A percentile compares a stretch with the other conserved stretches of the same genome.
These are phyloP conservation scores for Talaromyces sp. DNA, from an alignment of 2,329 filamentous ascomycete genomes.

Conservation along the genomic window DNA sequence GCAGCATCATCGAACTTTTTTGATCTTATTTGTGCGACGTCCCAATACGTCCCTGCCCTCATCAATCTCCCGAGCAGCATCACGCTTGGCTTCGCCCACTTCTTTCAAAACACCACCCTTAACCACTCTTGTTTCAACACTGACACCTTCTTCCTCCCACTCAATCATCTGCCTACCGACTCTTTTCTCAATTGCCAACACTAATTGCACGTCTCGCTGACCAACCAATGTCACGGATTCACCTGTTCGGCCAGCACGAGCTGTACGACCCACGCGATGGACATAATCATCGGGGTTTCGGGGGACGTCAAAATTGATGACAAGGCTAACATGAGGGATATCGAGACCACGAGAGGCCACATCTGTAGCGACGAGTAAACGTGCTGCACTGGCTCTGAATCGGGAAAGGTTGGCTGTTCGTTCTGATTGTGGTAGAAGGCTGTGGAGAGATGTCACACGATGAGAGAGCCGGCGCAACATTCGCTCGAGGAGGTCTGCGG, in stretches of 20 bases:
- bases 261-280: slow-evolving; percentile 91
- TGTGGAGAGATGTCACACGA: slow-evolving; percentile 88
- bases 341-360: slow-evolving; percentile 92
- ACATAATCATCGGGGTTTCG: slow-evolving; percentile 98
- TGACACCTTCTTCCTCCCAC: slow-evolving; percentile 88
- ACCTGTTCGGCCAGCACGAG: slow-evolving; percentile 80
- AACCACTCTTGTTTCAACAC: slow-evolving; percentile 84
- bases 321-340: slow-evolving; percentile 84
- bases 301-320: slow-evolving; percentile 93
- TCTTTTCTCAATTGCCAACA: slow-evolving; percentile 83
- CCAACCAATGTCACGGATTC: slow-evolving; percentile 85
- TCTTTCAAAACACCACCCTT: slow-evolving; percentile 75
- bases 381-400: slow-evolving; percentile 83
- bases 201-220: slow-evolving; percentile 84
- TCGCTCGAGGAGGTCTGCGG: slow-evolving; percentile 85
- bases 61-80: slow-evolving; percentile 86
- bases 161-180: slow-evolving; percentile 75
- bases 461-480: slow-evolving; percentile 81
- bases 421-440: slow-evolving; percentile 77
- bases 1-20: slow-evolving; percentile 33
- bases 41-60: slow-evolving; percentile 87
- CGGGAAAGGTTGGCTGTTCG: slow-evolving; percentile 82
- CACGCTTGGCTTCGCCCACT: slow-evolving; percentile 92
- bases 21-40: slow-evolving; percentile 59
- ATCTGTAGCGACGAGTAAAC: slow-evolving; percentile 90